Evolutionary conservation across 2,329 filamentous ascomycete genomes (phyloP).

Genomic region (Sclerotinia sclerotiorum): DNA sequence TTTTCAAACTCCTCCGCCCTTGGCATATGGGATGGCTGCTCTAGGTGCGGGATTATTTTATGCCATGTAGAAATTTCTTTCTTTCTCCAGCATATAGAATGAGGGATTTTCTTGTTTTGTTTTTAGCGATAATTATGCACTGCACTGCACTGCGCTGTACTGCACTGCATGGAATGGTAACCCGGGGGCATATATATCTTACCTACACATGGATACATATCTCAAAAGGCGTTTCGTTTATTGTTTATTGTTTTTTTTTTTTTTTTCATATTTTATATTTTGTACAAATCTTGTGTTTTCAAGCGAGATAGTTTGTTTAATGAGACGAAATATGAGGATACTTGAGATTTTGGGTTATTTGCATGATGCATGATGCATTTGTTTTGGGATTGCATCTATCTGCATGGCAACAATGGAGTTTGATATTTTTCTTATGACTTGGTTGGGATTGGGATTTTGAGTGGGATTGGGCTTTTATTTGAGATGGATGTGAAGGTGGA

Average conservation of each 20-base stretch:
- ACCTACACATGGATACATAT: conserved; percentile 4
- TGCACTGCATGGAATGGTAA: background rate
- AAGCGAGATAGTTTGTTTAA: background rate
- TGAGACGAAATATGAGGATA: background rate
- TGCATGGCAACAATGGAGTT: background rate
- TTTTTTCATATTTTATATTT: too few relatives aligned
- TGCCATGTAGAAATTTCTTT: conserved; percentile 23
- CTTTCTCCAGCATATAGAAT: conserved; percentile 14
- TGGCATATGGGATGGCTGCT: conserved; percentile 31
- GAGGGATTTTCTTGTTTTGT: background rate
- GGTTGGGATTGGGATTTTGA: background rate
- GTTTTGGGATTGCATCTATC: background rate
- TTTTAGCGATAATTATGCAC: background rate
- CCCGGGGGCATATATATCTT: background rate
- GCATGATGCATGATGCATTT: background rate
- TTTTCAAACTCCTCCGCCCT: conserved; percentile 25
- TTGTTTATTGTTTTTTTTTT: too few relatives aligned
- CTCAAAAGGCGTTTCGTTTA: background rate
- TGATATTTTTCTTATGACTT: background rate
- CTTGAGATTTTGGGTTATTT: background rate
- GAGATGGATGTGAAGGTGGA: background rate
- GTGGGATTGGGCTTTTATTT: background rate
- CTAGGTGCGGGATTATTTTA: conserved; percentile 34
- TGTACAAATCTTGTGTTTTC: too few relatives aligned
- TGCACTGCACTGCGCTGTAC: background rate